A percentile compares a stretch with the other conserved stretches of the same genome.
Evolutionary conservation across 305 asterid genomes (phyloP).

Genomic region (Fraxinus baroniana): DNA sequence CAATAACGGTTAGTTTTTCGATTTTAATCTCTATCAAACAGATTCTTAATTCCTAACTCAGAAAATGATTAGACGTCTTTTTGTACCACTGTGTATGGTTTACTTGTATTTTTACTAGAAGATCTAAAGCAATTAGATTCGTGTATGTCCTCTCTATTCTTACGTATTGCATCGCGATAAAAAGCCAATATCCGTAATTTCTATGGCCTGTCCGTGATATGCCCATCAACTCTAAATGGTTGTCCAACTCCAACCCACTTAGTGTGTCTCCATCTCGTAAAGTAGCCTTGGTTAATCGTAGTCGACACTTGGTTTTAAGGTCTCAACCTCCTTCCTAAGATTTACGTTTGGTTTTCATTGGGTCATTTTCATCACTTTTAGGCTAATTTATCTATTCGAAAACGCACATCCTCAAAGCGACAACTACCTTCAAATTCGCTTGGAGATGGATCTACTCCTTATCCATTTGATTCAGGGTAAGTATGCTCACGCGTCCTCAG

Average conservation of each 20-base stretch:
- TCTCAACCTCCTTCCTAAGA: background rate
- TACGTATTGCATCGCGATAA: background rate
- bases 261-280: background rate
- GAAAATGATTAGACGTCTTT: background rate
- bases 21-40: too few relatives aligned
- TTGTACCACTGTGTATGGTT: background rate
- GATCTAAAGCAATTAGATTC: too few relatives aligned
- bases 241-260: background rate
- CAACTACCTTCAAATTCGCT: too few relatives aligned
- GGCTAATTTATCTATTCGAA: background rate
- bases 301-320: background rate
- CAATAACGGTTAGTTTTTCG: too few relatives aligned
- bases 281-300: background rate
- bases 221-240: background rate
- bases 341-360: background rate
- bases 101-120: background rate
- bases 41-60: background rate
- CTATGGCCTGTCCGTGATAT: too few relatives aligned
- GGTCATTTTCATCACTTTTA: background rate
- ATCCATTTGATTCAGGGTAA: too few relatives aligned
- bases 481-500: too few relatives aligned
- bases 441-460: too few relatives aligned
- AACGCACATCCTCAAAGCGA: background rate
- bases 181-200: background rate
- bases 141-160: background rate